phyloP scores from a whole-genome alignment of 805 yeast species.

The Hanseniaspora singularis region DNA sequence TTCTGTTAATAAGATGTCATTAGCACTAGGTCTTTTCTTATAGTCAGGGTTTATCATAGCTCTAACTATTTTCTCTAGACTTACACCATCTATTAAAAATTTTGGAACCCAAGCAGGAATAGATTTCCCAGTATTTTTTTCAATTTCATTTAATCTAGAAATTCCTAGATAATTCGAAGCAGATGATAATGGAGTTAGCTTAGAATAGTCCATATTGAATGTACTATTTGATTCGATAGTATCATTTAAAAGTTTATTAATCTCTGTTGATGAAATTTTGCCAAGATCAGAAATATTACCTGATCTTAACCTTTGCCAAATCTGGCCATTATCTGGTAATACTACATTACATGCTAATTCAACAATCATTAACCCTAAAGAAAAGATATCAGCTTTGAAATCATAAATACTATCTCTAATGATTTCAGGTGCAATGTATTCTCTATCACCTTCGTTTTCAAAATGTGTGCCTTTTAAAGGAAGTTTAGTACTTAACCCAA shows the following conservation, averaged over 20 bases:
- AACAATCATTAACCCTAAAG: constrained; percentile 84
- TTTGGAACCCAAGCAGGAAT: constrained; percentile 82
- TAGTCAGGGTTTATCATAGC: constrained; percentile 88
- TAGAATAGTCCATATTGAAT: constrained; percentile 21
- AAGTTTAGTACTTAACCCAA: constrained; percentile 78
- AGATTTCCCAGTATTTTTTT: constrained; percentile 20
- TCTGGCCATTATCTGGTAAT: constrained; percentile 88
- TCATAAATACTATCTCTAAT: constrained; percentile 72
- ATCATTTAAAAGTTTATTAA: constrained; percentile 21
- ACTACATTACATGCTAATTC: constrained; percentile 94
- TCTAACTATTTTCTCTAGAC: constrained; percentile 67
- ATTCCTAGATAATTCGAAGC: constrained; percentile 24
- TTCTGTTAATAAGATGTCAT: constrained; percentile 49
- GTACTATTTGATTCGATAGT: constrained; percentile 15
- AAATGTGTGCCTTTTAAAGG: constrained; percentile 54
- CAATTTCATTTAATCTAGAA: constrained; percentile 15
- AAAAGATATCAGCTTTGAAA: constrained; percentile 86
- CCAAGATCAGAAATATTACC: constrained; percentile 97
- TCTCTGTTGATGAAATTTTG: constrained; percentile 59
- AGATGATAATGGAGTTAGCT: constrained; percentile 21
- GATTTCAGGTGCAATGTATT: constrained; percentile 94
- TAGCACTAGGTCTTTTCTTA: constrained; percentile 65
- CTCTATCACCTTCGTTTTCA: constrained; percentile 94
- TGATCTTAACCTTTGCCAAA: constrained; percentile 90
- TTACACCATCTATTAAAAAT: constrained; percentile 61